These are phyloP conservation scores for Aspergillus quadricinctus DNA, from an alignment of 2,329 filamentous ascomycete genomes.

Conservation along the genomic window DNA sequence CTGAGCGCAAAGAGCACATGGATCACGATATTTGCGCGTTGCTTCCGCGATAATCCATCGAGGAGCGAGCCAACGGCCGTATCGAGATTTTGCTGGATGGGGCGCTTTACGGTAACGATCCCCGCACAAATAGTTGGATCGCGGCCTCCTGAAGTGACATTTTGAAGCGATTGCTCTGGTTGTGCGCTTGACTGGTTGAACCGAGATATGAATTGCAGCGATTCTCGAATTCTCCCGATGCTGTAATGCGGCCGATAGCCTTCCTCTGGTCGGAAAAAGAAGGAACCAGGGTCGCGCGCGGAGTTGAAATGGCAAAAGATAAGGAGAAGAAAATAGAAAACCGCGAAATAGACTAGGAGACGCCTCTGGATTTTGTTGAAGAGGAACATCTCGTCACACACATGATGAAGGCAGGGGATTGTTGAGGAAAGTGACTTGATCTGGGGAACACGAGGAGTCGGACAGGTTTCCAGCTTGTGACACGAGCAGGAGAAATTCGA, in stretches of 20 bases:
- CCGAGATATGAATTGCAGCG: slow-evolving; percentile 12
- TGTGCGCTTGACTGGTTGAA: slow-evolving; percentile 11
- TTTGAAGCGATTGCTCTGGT: not conserved
- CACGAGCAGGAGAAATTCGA: not conserved
- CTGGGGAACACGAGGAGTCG: not conserved
- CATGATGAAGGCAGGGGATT: slow-evolving; percentile 4
- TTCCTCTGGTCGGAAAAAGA: slow-evolving; percentile 18
- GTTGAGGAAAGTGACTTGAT: not conserved
- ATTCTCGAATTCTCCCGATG: slow-evolving; percentile 16
- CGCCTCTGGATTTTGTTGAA: slow-evolving; percentile 18
- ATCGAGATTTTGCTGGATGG: slow-evolving; percentile 38
- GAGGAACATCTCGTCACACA: slow-evolving; percentile 7
- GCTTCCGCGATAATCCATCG: slow-evolving; percentile 36
- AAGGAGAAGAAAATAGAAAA: slow-evolving; percentile 18
- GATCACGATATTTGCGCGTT: slow-evolving; percentile 40
- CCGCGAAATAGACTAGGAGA: slow-evolving; percentile 14
- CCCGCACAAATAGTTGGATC: slow-evolving; percentile 37
- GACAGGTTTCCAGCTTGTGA: not conserved
- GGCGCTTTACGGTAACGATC: slow-evolving; percentile 41
- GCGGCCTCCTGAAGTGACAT: slow-evolving; percentile 1
- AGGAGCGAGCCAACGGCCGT: slow-evolving; percentile 43
- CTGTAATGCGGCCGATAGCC: slow-evolving; percentile 23
- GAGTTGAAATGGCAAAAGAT: slow-evolving; percentile 16
- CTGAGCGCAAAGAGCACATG: slow-evolving; percentile 44
- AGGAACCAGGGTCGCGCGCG: slow-evolving; percentile 20